Percentiles rank a stretch among this genome's conserved stretches.
These are phyloP conservation scores for Paracorniculantispora psalliotae DNA, from an alignment of 2,329 filamentous ascomycete species.

Conservation along the genomic window DNA sequence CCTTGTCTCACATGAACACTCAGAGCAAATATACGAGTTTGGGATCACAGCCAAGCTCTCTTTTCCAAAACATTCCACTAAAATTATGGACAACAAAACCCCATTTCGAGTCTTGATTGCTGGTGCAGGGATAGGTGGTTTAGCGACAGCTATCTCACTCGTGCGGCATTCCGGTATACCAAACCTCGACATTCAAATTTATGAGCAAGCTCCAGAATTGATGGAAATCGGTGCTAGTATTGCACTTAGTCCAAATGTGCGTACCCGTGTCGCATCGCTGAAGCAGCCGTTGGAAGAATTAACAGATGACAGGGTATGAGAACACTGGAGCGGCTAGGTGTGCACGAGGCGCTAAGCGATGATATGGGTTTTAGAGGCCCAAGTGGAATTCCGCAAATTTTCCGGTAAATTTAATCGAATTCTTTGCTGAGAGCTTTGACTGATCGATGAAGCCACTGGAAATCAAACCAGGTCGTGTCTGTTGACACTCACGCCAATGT, in stretches of 20 bases:
- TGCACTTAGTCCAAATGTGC: slow-evolving; percentile 43
- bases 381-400: slow-evolving; percentile 6
- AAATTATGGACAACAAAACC: neutral
- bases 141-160: slow-evolving; percentile 42
- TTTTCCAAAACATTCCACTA: neutral
- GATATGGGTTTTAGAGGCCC: slow-evolving; percentile 4
- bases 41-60: neutral
- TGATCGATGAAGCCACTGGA: slow-evolving; percentile 33
- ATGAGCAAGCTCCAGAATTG: slow-evolving; percentile 42
- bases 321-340: slow-evolving; percentile 45
- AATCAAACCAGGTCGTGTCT: slow-evolving; percentile 40
- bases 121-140: slow-evolving; percentile 28
- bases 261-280: neutral
- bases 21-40: neutral
- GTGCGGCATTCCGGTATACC: slow-evolving; percentile 32
- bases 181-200: slow-evolving; percentile 37
- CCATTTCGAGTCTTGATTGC: slow-evolving; percentile 15
- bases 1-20: neutral
- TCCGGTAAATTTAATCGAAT: slow-evolving; percentile 25
- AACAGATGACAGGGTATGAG: slow-evolving; percentile 32
- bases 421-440: slow-evolving; percentile 28
- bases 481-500: slow-evolving; percentile 37
- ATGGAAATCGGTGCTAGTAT: slow-evolving; percentile 44
- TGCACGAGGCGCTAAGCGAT: neutral
- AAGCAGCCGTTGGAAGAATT: neutral